Evolutionary conservation across 768 basidiomycete species (phyloP), one percentile per base, ranked within the genome.

Genomic region (Erythrobasidium yunnanense): DNA sequence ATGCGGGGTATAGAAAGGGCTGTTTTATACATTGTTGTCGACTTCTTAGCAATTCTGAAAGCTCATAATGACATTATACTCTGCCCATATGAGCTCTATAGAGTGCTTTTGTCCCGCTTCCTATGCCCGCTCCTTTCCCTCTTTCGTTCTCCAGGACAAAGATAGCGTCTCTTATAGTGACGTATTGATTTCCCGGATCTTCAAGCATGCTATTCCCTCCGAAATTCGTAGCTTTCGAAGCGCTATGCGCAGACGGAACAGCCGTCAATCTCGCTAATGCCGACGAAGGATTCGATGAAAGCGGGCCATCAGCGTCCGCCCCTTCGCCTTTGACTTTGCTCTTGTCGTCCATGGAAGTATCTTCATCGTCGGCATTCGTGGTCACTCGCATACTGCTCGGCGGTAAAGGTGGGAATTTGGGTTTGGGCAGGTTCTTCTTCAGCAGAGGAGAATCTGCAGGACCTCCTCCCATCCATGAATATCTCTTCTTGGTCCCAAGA

Each of bases 111-210:
- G 29, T 55, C 4, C 67, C 67, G 6, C 34, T 54, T 2, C 67
- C 67, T 22, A 17, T 29, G 17, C 67, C 67, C 18, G 62, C 60
- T 7, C 67, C 67, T 32, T 42, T 55, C 11, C 67, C 67, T n/a
- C 67, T 2, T 55, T 68, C 62, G 22, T 83, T 85, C 75, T 87
- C 85, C 66, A 91, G 79, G 3, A 87, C 87, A 75, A 90, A 91
- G 80, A 90, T 80, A 1, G 87, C 87, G 77, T 92, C 90, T 35
- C 85, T 79, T 77, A 89, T 79, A 0, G 85, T 87, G 54, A 91
- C 78, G n/a, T 79, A 67, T 58, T 80, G 80, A 70, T 83, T 79
- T 22, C 35, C 46, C 33, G 51, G 51, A 22, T 66, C 52, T 2
- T 32, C 38, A 45, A 42, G 38, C 38, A 42, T 42, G 38, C 38